Evolutionary conservation across 176 grass and related monocot species (phyloP).

Genomic region (Thinopyrum elongatum): DNA sequence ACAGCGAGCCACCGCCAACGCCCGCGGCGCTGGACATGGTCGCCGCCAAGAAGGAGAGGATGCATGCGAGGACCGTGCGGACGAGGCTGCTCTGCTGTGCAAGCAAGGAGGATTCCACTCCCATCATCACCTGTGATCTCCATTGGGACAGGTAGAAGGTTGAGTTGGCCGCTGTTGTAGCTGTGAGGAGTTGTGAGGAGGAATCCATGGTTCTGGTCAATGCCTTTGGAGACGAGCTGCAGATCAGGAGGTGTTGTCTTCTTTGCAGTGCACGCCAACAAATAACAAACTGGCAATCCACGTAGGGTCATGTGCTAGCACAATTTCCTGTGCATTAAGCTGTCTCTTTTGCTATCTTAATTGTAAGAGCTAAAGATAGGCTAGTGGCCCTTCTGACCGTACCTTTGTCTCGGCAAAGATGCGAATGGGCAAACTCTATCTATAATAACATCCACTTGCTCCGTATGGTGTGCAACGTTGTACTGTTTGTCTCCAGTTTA

Average conservation of each 20-base stretch:
- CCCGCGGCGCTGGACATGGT: slow-evolving; percentile 70
- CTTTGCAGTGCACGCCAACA: background rate
- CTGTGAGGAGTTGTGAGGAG: background rate
- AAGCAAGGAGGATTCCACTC: background rate
- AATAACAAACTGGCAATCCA: background rate
- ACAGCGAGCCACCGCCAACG: slow-evolving; percentile 72
- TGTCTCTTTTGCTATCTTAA: background rate
- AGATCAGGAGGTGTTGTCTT: background rate
- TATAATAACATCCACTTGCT: background rate
- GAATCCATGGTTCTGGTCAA: background rate
- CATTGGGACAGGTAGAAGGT: background rate
- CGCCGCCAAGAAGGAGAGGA: slow-evolving; percentile 55
- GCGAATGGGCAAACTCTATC: background rate
- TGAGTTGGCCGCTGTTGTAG: background rate
- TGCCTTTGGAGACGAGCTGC: background rate
- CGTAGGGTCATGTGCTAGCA: background rate
- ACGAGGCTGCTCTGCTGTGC: background rate
- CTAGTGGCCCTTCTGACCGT: too few species aligned
- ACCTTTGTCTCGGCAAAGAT: background rate
- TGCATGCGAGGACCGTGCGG: slow-evolving; percentile 30
- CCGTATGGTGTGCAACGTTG: background rate
- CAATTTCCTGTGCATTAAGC: background rate
- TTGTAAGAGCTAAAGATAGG: background rate
- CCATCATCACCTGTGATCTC: background rate
- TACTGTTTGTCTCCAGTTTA: too few species aligned